Base-by-base conservation (phyloP, 768 basidiomycete species). In the Leccinellum luteum region DNA sequence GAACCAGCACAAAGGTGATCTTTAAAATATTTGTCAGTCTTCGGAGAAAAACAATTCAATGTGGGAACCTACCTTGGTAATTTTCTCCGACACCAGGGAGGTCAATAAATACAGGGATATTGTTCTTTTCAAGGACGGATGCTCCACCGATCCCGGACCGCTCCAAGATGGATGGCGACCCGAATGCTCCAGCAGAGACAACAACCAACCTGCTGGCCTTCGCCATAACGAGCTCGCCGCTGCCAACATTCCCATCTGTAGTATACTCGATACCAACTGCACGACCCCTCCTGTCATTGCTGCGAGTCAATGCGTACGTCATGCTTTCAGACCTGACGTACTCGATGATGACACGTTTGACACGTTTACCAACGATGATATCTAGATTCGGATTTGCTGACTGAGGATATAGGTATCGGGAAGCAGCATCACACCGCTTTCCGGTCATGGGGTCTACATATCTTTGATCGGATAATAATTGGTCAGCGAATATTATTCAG, bases 141-240 rank as follows among this genome's bases (percentile, higher is more conserved):
- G 67, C 62, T 3, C 79, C 76, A 12, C 90, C 90, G 51, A 94
- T 86, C 9, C 90, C 88, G 0, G 85, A 86, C 21, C 82, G 74
- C 59, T 85, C 83, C 9, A 85, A 71, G 23, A 85, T 81, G 2
- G 78, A 67, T 0, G 83, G 80, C 0, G 82, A 81, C 2, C 83
- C 83, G 52, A 85, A 81, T 2, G 82, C 73, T 0, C 83, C 84
- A 6, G 76, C 76, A 1, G 80, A 78, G 9, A 85, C 44, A n/a
- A 84, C 76, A 0, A 85, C 78, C 2, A 82, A 69, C 4, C 70
- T 53, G 8, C 25, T 48, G 3, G 75, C 78, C 9, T 51, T 64
- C 9, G 69, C 75, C 0, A 52, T 61, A 9, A 54, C 49, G 2
- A 64, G n/a, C 7, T 62, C 56, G 1, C 27, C 10, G 45, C 47